Conservation (phyloP, 345 rosid genomes). For the Populus simonii region DNA sequence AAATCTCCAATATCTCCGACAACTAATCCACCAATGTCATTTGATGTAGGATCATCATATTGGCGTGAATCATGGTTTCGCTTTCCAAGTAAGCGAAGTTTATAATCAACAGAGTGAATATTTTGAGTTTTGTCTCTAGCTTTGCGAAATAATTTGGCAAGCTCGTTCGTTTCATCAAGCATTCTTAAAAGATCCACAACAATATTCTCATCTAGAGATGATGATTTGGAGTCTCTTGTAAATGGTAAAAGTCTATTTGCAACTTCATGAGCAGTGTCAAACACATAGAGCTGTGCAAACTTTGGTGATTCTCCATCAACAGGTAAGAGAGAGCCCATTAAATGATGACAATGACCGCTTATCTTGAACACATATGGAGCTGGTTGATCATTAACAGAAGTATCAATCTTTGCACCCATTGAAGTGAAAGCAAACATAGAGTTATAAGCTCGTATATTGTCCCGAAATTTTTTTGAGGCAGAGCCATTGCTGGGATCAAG, state of each 20-base stretch:
- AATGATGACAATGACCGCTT: neutral
- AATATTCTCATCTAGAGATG: neutral
- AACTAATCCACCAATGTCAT: too few relatives aligned
- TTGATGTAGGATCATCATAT: neutral
- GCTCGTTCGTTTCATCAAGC: neutral
- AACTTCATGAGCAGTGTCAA: neutral
- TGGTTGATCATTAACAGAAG: neutral
- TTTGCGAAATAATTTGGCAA: neutral
- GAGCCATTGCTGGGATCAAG: neutral
- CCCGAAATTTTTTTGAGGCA: neutral
- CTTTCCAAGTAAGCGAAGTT: neutral
- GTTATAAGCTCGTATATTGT: neutral
- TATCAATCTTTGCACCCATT: neutral
- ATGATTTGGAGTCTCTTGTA: fast-evolving
- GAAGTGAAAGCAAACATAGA: neutral
- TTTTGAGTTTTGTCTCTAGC: neutral
- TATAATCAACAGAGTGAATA: neutral
- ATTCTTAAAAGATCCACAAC: neutral
- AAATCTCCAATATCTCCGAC: too few relatives aligned
- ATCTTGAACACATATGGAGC: neutral
- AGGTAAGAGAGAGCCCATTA: neutral
- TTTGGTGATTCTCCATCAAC: neutral
- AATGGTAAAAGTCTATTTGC: neutral
- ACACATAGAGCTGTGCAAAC: conserved; percentile 3
- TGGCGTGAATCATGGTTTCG: neutral